Percentiles rank a stretch among this genome's conserved stretches.
Conservation (phyloP, 2,329 filamentous ascomycete species). For the Trematosphaeria pertusa region DNA sequence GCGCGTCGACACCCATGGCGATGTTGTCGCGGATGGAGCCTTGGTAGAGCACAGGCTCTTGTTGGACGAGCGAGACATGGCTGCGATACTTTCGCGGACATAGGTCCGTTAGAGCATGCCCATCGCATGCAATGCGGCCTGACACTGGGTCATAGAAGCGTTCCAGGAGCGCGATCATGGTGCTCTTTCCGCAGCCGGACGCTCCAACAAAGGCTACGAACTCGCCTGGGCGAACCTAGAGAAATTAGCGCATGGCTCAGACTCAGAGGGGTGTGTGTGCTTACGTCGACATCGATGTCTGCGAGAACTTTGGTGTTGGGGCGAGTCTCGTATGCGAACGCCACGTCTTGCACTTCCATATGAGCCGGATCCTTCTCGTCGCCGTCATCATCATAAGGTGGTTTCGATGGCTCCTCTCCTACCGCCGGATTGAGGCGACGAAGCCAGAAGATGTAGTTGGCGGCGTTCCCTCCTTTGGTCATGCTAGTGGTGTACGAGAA, state of each 20-base stretch:
- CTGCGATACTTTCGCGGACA: constrained; percentile 83
- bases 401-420: constrained; percentile 42
- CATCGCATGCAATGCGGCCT: constrained; percentile 81
- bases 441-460: constrained; percentile 60
- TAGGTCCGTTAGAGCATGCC: constrained; percentile 75
- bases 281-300: constrained; percentile 74
- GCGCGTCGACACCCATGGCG: constrained; percentile 67
- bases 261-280: too few relatives aligned
- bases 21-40: constrained; percentile 93
- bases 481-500: constrained; percentile 96
- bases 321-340: constrained; percentile 80
- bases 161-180: constrained; percentile 88
- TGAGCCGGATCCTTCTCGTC: constrained; percentile 41
- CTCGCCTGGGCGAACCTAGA: constrained; percentile 75
- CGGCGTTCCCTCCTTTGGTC: constrained; percentile 92
- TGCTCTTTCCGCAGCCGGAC: constrained; percentile 92
- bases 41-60: constrained; percentile 94
- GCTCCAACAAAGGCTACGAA: constrained; percentile 90
- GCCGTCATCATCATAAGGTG: constrained; percentile 38
- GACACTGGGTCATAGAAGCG: constrained; percentile 90
- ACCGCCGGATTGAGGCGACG: constrained; percentile 47
- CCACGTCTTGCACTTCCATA: constrained; percentile 66
- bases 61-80: constrained; percentile 85
- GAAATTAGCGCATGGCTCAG: too few relatives aligned
- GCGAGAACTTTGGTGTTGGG: constrained; percentile 81